phyloP scores from a whole-genome alignment of 2,329 filamentous ascomycete species.

The Colletotrichum melonis region DNA sequence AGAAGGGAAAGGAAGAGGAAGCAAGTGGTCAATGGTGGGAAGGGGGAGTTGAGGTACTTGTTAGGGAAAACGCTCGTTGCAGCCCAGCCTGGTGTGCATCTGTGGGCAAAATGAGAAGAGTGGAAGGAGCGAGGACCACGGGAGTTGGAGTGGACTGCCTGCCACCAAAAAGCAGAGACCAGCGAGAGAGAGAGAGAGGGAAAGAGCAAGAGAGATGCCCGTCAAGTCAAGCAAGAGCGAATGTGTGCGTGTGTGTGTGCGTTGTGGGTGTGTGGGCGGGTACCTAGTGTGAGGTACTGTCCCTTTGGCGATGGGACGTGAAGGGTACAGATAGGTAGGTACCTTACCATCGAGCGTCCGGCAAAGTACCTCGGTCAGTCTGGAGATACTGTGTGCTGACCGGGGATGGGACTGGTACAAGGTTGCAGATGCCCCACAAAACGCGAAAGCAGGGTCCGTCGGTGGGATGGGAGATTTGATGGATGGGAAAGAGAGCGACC shows the following conservation, averaged over 20 bases:
- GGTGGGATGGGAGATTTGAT: conserved; percentile 9
- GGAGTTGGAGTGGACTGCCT: neutral
- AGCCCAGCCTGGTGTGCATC: conserved; percentile 30
- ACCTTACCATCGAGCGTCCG: neutral
- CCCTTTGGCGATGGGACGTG: conserved; percentile 1
- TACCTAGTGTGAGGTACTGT: conserved; percentile 31
- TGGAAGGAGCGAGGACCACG: conserved; percentile 7
- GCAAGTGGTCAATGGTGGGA: conserved; percentile 27
- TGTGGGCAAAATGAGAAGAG: conserved; percentile 16
- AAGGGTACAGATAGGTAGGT: neutral
- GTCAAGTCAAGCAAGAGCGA: no score
- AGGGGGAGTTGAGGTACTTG: conserved; percentile 35
- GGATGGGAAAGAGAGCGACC: conserved; percentile 16
- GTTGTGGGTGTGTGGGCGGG: conserved; percentile 22
- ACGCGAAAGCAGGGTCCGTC: conserved; percentile 17
- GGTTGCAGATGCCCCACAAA: neutral
- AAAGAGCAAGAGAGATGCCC: neutral
- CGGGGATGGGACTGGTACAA: conserved; percentile 2
- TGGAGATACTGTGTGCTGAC: neutral
- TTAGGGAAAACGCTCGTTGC: conserved; percentile 34
- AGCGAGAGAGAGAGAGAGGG: neutral
- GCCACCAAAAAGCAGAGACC: neutral
- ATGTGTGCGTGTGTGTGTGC: conserved; percentile 12
- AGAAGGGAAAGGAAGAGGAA: conserved; percentile 9
- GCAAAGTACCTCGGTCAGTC: neutral